A percentile compares a stretch with the other conserved stretches of the same genome.
Evolutionary conservation across 1,284 basidiomycete genomes (phyloP).

Genomic region (Pascua sp.): DNA sequence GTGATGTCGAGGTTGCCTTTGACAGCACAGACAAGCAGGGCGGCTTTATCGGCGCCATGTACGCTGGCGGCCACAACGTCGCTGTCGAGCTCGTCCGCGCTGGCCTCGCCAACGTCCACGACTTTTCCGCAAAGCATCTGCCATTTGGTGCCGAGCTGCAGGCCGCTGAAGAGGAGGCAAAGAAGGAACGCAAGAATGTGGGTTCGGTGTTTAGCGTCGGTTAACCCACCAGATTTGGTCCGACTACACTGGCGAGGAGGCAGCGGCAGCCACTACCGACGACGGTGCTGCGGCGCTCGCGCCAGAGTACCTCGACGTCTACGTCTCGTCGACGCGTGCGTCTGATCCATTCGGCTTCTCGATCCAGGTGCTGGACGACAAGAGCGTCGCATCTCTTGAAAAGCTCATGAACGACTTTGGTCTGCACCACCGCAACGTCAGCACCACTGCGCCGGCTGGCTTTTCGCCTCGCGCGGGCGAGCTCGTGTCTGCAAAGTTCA

Average conservation of each 20-base stretch:
- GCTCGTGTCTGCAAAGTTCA: conserved; percentile 69
- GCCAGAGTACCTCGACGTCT: conserved; percentile 82
- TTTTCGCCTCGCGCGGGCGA: conserved; percentile 80
- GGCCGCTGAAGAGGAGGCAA: conserved; percentile 81
- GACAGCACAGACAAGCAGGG: conserved; percentile 89
- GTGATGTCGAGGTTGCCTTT: conserved; percentile 90
- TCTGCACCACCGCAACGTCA: conserved; percentile 67
- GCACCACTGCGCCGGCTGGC: conserved; percentile 56
- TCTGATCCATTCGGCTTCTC: conserved; percentile 79
- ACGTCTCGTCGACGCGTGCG: conserved; percentile 82
- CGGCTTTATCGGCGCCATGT: conserved; percentile 89
- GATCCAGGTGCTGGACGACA: conserved; percentile 77
- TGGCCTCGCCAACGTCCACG: conserved; percentile 72
- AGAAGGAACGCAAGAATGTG: conserved; percentile 71
- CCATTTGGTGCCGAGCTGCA: conserved; percentile 73
- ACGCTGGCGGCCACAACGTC: conserved; percentile 72
- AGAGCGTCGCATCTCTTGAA: conserved; percentile 84
- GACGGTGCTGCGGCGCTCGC: conserved; percentile 60
- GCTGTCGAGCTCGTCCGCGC: conserved; percentile 79
- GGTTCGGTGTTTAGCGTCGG: conserved; percentile 29
- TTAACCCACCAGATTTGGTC: conserved; percentile 66
- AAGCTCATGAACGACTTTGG: conserved; percentile 92
- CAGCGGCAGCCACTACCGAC: conserved; percentile 48
- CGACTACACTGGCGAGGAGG: conserved; percentile 67
- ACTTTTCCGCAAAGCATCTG: conserved; percentile 77